phyloP scores from a whole-genome alignment of 352 stramenopile genomes.

The Phytophthora sansomeana region DNA sequence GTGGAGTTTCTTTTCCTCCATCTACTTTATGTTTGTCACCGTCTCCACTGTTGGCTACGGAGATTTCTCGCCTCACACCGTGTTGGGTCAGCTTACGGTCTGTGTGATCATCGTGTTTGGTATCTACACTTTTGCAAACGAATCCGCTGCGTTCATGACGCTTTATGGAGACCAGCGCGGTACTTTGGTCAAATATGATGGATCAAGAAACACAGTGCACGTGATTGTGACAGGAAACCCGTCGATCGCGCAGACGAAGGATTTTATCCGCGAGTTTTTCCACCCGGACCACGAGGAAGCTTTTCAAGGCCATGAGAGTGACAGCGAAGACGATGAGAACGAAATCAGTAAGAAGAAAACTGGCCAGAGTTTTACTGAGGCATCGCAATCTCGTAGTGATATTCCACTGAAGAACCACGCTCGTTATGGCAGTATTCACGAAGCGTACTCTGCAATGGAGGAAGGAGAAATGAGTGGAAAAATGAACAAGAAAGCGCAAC shows the following conservation, averaged over 20 bases:
- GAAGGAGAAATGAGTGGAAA: constrained; percentile 31
- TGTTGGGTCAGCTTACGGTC: constrained; percentile 79
- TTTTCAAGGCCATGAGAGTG: constrained; percentile 36
- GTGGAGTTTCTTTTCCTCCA: constrained; percentile 89
- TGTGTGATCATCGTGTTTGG: constrained; percentile 87
- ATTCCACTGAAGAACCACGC: constrained; percentile 28
- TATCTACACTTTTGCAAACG: constrained; percentile 90
- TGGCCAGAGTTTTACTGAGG: constrained; percentile 13
- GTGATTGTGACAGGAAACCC: constrained; percentile 89
- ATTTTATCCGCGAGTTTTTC: constrained; percentile 92
- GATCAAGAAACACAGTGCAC: constrained; percentile 73
- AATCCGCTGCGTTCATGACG: constrained; percentile 79
- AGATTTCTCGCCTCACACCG: constrained; percentile 87
- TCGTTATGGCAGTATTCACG: constrained; percentile 37
- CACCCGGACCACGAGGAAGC: constrained; percentile 80
- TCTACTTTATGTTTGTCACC: constrained; percentile 93
- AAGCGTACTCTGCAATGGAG: constrained; percentile 41
- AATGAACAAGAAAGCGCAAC: constrained; percentile 18
- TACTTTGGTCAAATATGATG: constrained; percentile 65
- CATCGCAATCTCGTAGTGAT: constrained; percentile 16
- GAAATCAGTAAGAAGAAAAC: constrained; percentile 2
- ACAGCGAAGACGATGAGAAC: constrained; percentile 28
- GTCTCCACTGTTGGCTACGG: constrained; percentile 89
- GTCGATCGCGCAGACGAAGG: constrained; percentile 78
- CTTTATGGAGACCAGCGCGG: constrained; percentile 78